Base-by-base conservation (phyloP, 441 rosid species). In the Mallotus japonicus region DNA sequence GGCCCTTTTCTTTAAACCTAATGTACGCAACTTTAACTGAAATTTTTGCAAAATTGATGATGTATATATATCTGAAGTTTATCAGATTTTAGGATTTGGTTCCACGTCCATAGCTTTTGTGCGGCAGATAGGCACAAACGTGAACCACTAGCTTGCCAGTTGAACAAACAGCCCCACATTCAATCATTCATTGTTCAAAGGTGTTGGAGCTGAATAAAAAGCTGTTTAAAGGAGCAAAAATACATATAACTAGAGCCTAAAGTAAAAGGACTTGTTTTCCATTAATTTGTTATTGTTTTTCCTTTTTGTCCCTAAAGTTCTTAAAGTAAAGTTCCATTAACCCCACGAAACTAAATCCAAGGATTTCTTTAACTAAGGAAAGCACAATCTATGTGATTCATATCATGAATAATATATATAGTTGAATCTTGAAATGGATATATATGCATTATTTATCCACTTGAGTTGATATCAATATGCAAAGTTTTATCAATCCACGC, bases 351-450 rank as follows among this genome's bases (percentile, higher is more conserved):
- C 17, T 50, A n/a, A 60, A 17, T 14, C 22, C 34, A 1, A 42
- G 46, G n/a, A n/a, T 55, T 68, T 8, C 42, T 20, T 20, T 40
- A 14, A 44, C 22, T 42, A 64, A 24, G 32, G 22, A 64, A 64
- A 64, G 34, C 66, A 62, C 2, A 11, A 42, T 37, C 16, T 17
- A 44, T n/a, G n/a, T n/a, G 67, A 19, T 9, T n/a, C 67, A n/a
- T 44, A n/a, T 64, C 44, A 64, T 5, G 12, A 8, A 44, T 17
- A 37, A 28, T 32, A 17, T 40, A 68, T 32, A 17, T 40, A 69
- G 6, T 54, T 69, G 72, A 69, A 55, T 69, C 72, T 69, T 55
- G 2, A 3, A 37, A 58, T 69, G 69, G 69, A 65, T 65, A 65
- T 47, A 65, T 65, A 65, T 47, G 15, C 51, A 65, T 65, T 47